A percentile compares a stretch with the other conserved stretches of the same genome.
These are phyloP conservation scores for Hyaloscypha bicolor DNA, from an alignment of 495 filamentous ascomycete species.

Conservation along the genomic window DNA sequence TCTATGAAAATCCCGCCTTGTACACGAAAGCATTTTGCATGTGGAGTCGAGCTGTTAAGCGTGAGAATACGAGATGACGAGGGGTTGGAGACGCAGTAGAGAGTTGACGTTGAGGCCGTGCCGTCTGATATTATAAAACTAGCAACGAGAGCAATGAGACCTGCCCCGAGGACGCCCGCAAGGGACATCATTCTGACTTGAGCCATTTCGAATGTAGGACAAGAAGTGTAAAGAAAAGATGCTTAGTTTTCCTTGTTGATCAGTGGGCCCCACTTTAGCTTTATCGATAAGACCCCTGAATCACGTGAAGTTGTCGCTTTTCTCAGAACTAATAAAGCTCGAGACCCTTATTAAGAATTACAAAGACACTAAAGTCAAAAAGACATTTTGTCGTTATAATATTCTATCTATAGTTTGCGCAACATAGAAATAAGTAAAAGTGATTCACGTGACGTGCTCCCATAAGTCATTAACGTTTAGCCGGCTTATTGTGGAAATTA, in stretches of 20 bases:
- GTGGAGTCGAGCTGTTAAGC: constrained; percentile 30
- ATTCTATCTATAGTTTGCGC: too few species aligned
- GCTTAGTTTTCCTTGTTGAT: neutral
- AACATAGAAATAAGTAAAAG: too few species aligned
- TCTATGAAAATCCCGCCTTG: constrained; percentile 31
- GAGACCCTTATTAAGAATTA: neutral
- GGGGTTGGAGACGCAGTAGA: constrained; percentile 24
- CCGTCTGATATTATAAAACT: constrained; percentile 18
- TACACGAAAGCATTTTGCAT: constrained; percentile 48
- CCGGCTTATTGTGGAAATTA: too few species aligned
- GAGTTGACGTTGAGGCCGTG: constrained; percentile 7
- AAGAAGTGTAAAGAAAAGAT: neutral
- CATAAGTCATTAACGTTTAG: too few species aligned
- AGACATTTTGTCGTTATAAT: too few species aligned
- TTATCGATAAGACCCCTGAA: neutral
- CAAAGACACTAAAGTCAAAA: too few species aligned
- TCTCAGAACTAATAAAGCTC: neutral
- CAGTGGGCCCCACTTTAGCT: neutral
- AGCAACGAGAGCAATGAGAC: constrained; percentile 23
- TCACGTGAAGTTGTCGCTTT: neutral
- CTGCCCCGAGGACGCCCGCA: neutral
- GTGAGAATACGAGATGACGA: constrained; percentile 44
- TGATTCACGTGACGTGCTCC: too few species aligned
- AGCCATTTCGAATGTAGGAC: neutral
- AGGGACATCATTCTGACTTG: neutral